Base-by-base conservation (phyloP, 1,284 basidiomycete genomes). In the Ganoderma meredithae region DNA sequence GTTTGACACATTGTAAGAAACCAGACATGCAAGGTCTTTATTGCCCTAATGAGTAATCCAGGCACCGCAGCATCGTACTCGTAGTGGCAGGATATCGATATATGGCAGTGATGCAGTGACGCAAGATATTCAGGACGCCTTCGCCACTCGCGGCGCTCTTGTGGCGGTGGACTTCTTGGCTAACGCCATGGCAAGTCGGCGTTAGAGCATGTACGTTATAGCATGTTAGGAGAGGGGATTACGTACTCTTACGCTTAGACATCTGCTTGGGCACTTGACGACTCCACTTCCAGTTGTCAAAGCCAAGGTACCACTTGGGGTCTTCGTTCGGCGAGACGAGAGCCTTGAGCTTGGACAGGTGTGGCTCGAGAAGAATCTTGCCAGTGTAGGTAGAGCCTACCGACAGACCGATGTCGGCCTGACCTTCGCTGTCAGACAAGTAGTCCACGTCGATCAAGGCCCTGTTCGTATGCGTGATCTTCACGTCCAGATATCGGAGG, bases 291-390 rank as follows among this genome's bases (percentile, higher is more conserved):
- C 56, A 59, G 17, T 59, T n/a, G 13, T 40, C 9, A 13, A 22
- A 36, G 8, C 31, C 56, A 8, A 59, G 56, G 10, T 59, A 59
- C 56, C 56, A 59, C 56, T 33, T 59, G 19, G 33, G 33, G 56
- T 59, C 56, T 19, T 59, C 33, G 56, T 59, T 39, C 9, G 56
- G 56, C 2, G 56, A 59, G 56, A 59, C 10, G 19, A 59, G 56
- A 4, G 56, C 56, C 56, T 59, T 59, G 12, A 59, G 39, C 56
- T 59, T 59, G 12, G 36, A n/a, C 33, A 39, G 22, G 33, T 39
- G 33, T 39, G 56, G 19, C n/a, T 59, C 56, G n/a, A 12, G 3
- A 1, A 59, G 56, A 12, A 53, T 17, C 33, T 4, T 17, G 31
- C 56, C 56, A 10, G 39, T 12, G 12, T 59, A 36, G 33, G 25